Evolutionary conservation across 2,329 filamentous ascomycete genomes (phyloP).

Genomic region (Botrytis deweyae): DNA sequence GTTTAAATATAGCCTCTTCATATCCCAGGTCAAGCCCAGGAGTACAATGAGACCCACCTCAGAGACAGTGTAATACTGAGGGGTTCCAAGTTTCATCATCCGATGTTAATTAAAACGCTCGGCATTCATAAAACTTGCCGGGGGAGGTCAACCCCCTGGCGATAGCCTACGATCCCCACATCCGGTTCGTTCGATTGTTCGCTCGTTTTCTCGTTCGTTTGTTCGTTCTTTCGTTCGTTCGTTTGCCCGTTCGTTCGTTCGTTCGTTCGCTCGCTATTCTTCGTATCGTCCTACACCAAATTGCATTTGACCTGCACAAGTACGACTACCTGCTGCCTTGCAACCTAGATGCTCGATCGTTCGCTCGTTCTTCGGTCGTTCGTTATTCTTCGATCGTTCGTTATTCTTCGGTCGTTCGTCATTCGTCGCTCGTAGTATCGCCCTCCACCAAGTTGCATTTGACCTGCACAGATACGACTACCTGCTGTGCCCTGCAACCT

Average conservation of each 20-base stretch:
- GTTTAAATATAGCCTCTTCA: not conserved
- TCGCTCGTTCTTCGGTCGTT: not conserved
- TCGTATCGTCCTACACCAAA: not conserved
- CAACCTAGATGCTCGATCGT: no score
- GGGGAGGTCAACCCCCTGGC: not conserved
- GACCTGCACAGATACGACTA: not conserved
- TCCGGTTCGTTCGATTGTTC: not conserved
- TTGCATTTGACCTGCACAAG: not conserved
- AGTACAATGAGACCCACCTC: slow-evolving; percentile 3
- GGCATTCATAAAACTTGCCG: not conserved
- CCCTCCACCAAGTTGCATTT: not conserved
- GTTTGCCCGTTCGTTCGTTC: no score
- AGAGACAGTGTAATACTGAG: slow-evolving; percentile 1
- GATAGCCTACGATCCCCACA: not conserved
- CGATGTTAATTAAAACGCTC: not conserved
- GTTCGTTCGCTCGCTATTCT: no score
- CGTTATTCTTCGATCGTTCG: no score
- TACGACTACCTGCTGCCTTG: not conserved
- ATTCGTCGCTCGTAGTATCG: rapidly evolving
- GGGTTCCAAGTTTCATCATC: not conserved
- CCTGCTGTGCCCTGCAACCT: not conserved
- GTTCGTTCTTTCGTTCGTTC: no score
- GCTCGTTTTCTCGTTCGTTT: no score
- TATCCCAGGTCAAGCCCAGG: slow-evolving; percentile 9
- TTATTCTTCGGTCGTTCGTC: not conserved